A percentile compares a stretch with the other conserved stretches of the same genome.
Evolutionary conservation across 2,329 filamentous ascomycete species (phyloP).

Genomic region (Shiraia bambusicola): DNA sequence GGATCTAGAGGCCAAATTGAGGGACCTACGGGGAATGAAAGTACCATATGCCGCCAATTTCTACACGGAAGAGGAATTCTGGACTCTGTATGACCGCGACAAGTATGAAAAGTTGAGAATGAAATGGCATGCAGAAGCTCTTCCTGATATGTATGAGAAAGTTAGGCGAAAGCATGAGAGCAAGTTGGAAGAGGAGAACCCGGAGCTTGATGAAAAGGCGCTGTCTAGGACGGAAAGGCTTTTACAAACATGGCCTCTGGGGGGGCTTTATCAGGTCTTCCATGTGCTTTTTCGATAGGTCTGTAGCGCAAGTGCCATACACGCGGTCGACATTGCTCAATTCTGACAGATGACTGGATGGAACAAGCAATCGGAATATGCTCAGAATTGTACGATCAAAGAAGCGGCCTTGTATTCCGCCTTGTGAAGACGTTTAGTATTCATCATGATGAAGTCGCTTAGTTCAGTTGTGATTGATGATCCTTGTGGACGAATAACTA

Average conservation of each 20-base stretch:
- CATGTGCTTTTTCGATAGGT: slow-evolving; percentile 2
- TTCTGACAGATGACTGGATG: not conserved
- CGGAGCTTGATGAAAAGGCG: not conserved
- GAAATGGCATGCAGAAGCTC: slow-evolving; percentile 57
- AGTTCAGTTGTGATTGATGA: too few species aligned
- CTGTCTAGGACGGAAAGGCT: not conserved
- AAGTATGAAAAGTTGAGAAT: slow-evolving; percentile 59
- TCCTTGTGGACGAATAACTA: too few species aligned
- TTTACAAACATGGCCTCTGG: slow-evolving; percentile 2
- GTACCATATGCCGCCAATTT: slow-evolving; percentile 84
- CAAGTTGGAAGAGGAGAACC: slow-evolving; percentile 25
- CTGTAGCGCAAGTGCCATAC: not conserved
- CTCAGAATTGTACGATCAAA: too few species aligned
- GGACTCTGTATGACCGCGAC: slow-evolving; percentile 58
- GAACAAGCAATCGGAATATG: too few species aligned
- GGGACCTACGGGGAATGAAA: slow-evolving; percentile 71
- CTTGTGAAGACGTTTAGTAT: too few species aligned
- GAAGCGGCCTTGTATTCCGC: too few species aligned
- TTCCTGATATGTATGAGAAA: slow-evolving; percentile 67
- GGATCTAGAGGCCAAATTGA: slow-evolving; percentile 67
- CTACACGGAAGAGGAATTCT: slow-evolving; percentile 69
- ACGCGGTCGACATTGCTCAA: not conserved
- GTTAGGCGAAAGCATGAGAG: slow-evolving; percentile 37
- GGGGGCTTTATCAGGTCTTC: slow-evolving; percentile 2
- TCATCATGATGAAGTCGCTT: too few species aligned